Conservation (phyloP, 768 basidiomycete genomes). For the Leccinum longicurvipes region DNA sequence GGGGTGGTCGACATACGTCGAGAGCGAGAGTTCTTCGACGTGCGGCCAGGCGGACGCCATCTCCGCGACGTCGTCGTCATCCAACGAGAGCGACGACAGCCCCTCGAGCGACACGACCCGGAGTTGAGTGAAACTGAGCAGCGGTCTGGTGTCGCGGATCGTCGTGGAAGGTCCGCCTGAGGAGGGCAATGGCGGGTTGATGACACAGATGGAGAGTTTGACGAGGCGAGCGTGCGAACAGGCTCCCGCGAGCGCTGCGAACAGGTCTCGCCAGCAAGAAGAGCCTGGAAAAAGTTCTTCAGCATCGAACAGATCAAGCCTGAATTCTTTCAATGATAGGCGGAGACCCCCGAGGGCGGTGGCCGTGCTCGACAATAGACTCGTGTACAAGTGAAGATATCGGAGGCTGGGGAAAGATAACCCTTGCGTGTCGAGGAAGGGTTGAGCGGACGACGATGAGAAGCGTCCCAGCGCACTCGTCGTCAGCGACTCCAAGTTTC, state of each 20-base stretch:
- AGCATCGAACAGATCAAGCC: slow-evolving; percentile 21
- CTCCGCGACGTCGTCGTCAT: slow-evolving; percentile 13
- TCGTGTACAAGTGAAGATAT: slow-evolving; percentile 20
- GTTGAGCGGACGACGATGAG: slow-evolving; percentile 6
- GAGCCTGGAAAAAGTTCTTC: slow-evolving; percentile 9
- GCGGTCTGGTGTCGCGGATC: slow-evolving; percentile 12
- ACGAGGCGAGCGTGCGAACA: slow-evolving; percentile 13
- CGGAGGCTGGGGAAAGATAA: slow-evolving; percentile 9
- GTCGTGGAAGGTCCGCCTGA: not conserved
- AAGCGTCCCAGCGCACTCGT: slow-evolving; percentile 10
- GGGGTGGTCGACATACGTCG: slow-evolving; percentile 14
- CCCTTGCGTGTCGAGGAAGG: not conserved
- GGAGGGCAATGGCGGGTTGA: slow-evolving; percentile 11
- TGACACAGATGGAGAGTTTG: slow-evolving; percentile 12
- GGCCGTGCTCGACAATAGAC: slow-evolving; percentile 7
- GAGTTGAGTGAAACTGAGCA: slow-evolving; percentile 14
- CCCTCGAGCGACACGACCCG: slow-evolving; percentile 17
- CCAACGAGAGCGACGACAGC: slow-evolving; percentile 10
- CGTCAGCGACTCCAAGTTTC: slow-evolving; percentile 15
- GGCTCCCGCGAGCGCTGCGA: slow-evolving; percentile 6
- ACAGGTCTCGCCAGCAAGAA: slow-evolving; percentile 10
- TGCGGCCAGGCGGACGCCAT: slow-evolving; percentile 21
- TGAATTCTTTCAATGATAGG: slow-evolving; percentile 15
- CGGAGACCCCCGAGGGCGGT: slow-evolving; percentile 7
- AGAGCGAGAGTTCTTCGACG: slow-evolving; percentile 18